Evolutionary conservation across 805 yeast species (phyloP).

Genomic region (Jamesozyma hellenica): DNA sequence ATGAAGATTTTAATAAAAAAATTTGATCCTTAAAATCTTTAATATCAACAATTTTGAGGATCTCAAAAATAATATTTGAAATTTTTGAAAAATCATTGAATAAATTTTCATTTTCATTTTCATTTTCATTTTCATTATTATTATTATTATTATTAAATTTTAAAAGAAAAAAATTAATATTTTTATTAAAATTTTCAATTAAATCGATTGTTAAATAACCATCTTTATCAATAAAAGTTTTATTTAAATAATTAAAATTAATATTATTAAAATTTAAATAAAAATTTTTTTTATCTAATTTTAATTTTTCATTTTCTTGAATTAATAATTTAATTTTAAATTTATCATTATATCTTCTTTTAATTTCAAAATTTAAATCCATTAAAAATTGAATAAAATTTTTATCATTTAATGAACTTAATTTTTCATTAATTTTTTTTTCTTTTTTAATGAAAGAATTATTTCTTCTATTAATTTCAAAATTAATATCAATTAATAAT

Average conservation of each 20-base stretch:
- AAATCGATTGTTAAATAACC: slow-evolving; percentile 14
- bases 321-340: too few species aligned
- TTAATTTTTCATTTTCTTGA: neutral
- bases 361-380: too few species aligned
- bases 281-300: neutral
- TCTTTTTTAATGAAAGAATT: too few species aligned
- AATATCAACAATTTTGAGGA: slow-evolving; percentile 13
- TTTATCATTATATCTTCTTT: too few species aligned
- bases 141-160: neutral
- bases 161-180: too few species aligned
- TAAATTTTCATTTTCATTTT: neutral
- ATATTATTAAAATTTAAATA: neutral
- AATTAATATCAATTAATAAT: slow-evolving; percentile 76
- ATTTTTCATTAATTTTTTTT: too few species aligned
- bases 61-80: slow-evolving; percentile 8
- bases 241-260: slow-evolving; percentile 2
- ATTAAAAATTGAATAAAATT: too few species aligned
- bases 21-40: slow-evolving; percentile 34
- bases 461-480: slow-evolving; percentile 68
- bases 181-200: neutral
- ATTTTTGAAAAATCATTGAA: slow-evolving; percentile 3
- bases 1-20: slow-evolving; percentile 45
- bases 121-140: neutral
- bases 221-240: slow-evolving; percentile 6
- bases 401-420: too few species aligned